Evolutionary conservation across 2,329 filamentous ascomycete species (phyloP).

Genomic region (Trichoderma atrobrunneum): DNA sequence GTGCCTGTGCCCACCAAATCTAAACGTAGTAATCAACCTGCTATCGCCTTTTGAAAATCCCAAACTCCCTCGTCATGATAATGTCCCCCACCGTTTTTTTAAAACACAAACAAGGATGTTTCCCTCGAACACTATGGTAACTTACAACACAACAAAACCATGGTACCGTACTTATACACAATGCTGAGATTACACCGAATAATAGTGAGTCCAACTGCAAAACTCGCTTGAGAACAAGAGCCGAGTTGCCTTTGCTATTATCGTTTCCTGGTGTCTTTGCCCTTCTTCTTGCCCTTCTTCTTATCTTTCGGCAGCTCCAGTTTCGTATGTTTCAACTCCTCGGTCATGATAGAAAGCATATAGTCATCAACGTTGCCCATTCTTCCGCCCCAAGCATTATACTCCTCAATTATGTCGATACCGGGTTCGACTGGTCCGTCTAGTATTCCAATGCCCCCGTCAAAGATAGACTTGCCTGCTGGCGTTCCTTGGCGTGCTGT

Average conservation of each 20-base stretch:
- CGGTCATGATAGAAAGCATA: constrained; percentile 68
- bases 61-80: background rate
- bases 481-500: constrained; percentile 53
- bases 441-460: constrained; percentile 29
- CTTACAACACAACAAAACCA: background rate
- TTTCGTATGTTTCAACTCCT: constrained; percentile 55
- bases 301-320: constrained; percentile 64
- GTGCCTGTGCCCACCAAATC: background rate
- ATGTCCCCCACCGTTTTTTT: background rate
- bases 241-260: constrained; percentile 23
- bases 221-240: background rate
- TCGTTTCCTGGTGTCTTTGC: constrained; percentile 55
- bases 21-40: constrained; percentile 1
- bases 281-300: constrained; percentile 59
- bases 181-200: constrained; percentile 1
- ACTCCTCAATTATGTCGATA: constrained; percentile 44
- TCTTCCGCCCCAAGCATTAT: constrained; percentile 57
- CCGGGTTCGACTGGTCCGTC: constrained; percentile 34
- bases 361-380: constrained; percentile 70
- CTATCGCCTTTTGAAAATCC: background rate
- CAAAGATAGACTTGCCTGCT: constrained; percentile 36
- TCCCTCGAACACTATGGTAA: background rate
- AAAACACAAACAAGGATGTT: background rate
- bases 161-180: constrained; percentile 7
- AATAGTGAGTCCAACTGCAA: background rate